Evolutionary conservation across 495 filamentous ascomycete species (phyloP).

Genomic region (Neurospora hispaniola): DNA sequence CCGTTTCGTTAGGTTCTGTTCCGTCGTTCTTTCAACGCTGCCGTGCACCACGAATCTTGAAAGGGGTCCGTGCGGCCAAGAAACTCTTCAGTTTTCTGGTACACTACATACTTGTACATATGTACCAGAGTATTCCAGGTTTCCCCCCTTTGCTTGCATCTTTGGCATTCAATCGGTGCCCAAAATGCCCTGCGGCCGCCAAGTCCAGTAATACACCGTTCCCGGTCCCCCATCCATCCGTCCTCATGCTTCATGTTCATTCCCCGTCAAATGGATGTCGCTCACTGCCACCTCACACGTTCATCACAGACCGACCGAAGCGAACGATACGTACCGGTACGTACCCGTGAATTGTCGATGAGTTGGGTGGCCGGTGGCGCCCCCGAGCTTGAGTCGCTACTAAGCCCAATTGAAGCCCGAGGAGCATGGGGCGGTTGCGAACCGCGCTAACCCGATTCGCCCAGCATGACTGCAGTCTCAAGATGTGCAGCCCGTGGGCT

Average conservation of each 20-base stretch:
- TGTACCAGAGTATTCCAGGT: too few relatives aligned
- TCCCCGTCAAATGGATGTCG: not conserved
- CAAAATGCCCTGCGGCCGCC: not conserved
- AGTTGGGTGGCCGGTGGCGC: not conserved
- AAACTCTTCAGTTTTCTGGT: not conserved
- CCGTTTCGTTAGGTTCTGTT: not conserved
- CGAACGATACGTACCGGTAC: not conserved
- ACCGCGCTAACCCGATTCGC: not conserved
- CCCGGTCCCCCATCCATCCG: not conserved
- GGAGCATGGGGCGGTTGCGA: not conserved
- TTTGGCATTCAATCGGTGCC: not conserved
- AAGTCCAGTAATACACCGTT: not conserved
- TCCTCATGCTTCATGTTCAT: not conserved
- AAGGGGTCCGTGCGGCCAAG: not conserved
- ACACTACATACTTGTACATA: too few relatives aligned
- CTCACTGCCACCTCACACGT: not conserved
- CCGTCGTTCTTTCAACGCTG: not conserved
- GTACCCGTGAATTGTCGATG: not conserved
- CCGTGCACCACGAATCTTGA: constrained; percentile 2
- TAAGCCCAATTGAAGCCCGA: not conserved
- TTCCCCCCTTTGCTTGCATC: not conserved
- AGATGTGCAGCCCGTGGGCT: not conserved
- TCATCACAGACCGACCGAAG: not conserved
- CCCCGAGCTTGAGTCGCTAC: not conserved
- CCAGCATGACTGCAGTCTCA: not conserved